Conservation (phyloP, 2,329 filamentous ascomycete genomes). For the Ophiosphaerella narmari region DNA sequence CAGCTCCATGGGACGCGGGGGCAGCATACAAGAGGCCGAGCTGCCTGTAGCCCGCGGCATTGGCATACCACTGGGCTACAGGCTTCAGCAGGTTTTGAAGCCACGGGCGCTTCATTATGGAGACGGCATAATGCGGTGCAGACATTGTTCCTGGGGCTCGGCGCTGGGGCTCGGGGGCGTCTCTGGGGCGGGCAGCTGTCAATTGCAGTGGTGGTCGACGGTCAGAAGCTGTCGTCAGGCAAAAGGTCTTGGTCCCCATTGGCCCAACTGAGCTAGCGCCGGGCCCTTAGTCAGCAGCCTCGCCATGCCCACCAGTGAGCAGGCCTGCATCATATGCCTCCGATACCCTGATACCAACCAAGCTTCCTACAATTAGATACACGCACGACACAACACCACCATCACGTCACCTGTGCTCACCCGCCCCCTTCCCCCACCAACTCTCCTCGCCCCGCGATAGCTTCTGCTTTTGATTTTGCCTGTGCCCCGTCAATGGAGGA, state of each 20-base stretch:
- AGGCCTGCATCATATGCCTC: too few relatives aligned
- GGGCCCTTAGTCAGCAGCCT: not conserved
- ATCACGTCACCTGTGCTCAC: not conserved
- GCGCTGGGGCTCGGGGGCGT: conserved; percentile 19
- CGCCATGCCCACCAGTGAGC: not conserved
- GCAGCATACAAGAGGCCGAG: conserved; percentile 79
- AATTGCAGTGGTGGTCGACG: conserved; percentile 28
- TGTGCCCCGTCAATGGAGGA: conserved; percentile 47
- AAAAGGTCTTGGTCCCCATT: conserved; percentile 24
- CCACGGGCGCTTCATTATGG: conserved; percentile 84
- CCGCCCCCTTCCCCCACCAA: not conserved
- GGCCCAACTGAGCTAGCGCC: conserved; percentile 16
- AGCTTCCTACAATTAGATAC: too few relatives aligned
- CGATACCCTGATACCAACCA: too few relatives aligned
- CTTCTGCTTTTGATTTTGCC: conserved; percentile 7
- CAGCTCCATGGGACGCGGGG: not conserved
- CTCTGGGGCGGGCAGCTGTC: conserved; percentile 30
- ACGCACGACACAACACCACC: too few relatives aligned
- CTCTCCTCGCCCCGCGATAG: not conserved
- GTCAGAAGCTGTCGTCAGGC: conserved; percentile 13
- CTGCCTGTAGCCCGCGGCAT: conserved; percentile 90
- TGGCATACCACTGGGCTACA: conserved; percentile 84
- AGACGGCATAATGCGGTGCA: conserved; percentile 73
- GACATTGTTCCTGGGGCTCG: conserved; percentile 61
- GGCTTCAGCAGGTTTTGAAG: conserved; percentile 79